Percentiles rank a stretch among this genome's conserved stretches.
phyloP scores from a whole-genome alignment of 2,329 filamentous ascomycete genomes.

The Fonsecaea pugnacius region DNA sequence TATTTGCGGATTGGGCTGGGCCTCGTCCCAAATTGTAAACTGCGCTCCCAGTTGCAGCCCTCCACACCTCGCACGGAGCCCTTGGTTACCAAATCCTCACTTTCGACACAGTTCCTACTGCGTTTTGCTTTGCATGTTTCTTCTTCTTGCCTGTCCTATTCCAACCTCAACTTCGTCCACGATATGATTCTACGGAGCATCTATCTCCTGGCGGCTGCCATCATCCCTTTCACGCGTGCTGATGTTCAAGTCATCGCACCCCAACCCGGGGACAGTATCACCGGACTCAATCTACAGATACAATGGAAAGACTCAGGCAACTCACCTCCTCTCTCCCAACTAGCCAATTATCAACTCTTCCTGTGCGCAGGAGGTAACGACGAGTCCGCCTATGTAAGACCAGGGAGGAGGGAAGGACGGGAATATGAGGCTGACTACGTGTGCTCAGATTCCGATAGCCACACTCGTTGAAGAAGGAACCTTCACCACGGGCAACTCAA shows the following conservation, averaged over 20 bases:
- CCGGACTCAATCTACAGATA: slow-evolving; percentile 57
- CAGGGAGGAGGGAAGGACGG: not conserved
- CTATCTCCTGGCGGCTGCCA: slow-evolving; percentile 23
- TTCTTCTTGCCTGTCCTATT: not conserved
- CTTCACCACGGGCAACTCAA: slow-evolving; percentile 48
- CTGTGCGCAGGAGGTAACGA: slow-evolving; percentile 65
- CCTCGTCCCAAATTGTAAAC: slow-evolving; percentile 19
- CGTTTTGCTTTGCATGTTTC: not conserved
- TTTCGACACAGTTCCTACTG: not conserved
- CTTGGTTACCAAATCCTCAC: slow-evolving; percentile 12
- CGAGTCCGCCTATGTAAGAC: slow-evolving; percentile 51
- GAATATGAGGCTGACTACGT: slow-evolving; percentile 14
- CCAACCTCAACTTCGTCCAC: not conserved
- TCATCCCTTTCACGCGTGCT: slow-evolving; percentile 46
- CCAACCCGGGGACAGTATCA: slow-evolving; percentile 55
- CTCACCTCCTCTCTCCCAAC: slow-evolving; percentile 55
- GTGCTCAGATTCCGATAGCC: slow-evolving; percentile 47
- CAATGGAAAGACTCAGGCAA: slow-evolving; percentile 62
- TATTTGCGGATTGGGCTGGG: slow-evolving; percentile 5
- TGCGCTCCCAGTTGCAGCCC: slow-evolving; percentile 15
- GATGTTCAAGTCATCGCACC: slow-evolving; percentile 61
- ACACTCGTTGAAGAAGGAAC: slow-evolving; percentile 46
- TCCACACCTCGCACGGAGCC: slow-evolving; percentile 13
- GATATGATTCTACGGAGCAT: slow-evolving; percentile 32
- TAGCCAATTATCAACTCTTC: slow-evolving; percentile 62